phyloP scores from a whole-genome alignment of 2,329 filamentous ascomycete species.

The Neophaeococcomyces mojaviensis region DNA sequence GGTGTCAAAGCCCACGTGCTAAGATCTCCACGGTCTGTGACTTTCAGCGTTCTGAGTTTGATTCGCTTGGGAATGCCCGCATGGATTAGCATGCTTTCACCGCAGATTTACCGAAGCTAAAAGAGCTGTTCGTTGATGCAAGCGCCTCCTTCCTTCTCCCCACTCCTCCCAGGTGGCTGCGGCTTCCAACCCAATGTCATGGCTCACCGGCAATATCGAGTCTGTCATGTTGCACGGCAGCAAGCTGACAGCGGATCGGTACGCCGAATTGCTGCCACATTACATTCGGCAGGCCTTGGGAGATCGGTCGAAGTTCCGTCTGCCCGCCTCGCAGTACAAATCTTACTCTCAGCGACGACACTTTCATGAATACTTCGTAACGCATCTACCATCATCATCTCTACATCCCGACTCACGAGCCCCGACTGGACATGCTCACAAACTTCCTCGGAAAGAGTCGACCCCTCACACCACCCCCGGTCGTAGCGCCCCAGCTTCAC shows the following conservation, averaged over 20 bases:
- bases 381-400: constrained; percentile 86
- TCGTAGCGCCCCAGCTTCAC: constrained; percentile 47
- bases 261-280: constrained; percentile 30
- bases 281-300: constrained; percentile 23
- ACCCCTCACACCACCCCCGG: constrained; percentile 61
- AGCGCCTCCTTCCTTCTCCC: neutral
- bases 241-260: constrained; percentile 5
- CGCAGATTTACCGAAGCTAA: neutral
- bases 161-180: neutral
- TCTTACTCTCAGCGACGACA: constrained; percentile 30
- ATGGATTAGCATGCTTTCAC: too few species aligned
- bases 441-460: constrained; percentile 77
- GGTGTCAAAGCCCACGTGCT: too few species aligned
- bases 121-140: neutral
- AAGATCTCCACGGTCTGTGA: too few species aligned
- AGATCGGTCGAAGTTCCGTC: constrained; percentile 3
- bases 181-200: constrained; percentile 4
- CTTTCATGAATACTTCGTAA: constrained; percentile 97
- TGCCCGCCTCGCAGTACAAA: neutral
- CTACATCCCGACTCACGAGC: constrained; percentile 75
- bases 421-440: constrained; percentile 62
- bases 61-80: too few species aligned
- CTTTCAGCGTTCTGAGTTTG: too few species aligned
- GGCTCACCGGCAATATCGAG: constrained; percentile 6
- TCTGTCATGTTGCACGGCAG: constrained; percentile 19